Evolutionary conservation across 2,329 filamentous ascomycete genomes (phyloP), one percentile per base, ranked within the genome.

Genomic region (Pseudocercospora fuligena): DNA sequence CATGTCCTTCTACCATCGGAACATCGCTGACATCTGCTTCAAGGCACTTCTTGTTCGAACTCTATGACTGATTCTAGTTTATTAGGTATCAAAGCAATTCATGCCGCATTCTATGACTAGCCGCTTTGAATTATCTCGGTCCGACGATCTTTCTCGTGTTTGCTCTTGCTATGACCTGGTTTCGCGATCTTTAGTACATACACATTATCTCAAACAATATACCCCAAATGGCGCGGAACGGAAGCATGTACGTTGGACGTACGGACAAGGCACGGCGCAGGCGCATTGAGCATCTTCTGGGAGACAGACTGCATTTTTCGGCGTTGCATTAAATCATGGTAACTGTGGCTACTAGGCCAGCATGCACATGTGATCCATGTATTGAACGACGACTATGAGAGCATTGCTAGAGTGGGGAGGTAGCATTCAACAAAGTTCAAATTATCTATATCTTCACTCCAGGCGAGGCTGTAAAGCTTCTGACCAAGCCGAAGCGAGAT

Each of bases 81-180:
- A 33, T 43, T 40, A 80, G 78, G 78, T 78, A 78, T 67, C 76
- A 78, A 69, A 76, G 71, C 70, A 79, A 77, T 68, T 76, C 77
- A 11, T 81, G 79, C 69, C 77, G 75, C 66, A 78, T 81, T 69
- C 77, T 81, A 76, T 80, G 78, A 80, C 78, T 79, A 69, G 69
- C 74, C 60, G 70, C 73, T 29, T 51, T 74, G 53, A 71, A 75
- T 60, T 75, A 74, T 64, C 56, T 77, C 43, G 72, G 71, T 40
- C 75, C 76, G 9, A 63, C 74, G 27, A 54, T 72, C 16, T 77
- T 12, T 58, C 23, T 59, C 33, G 49, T 36, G 33, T 54, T 53
- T 36, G 40, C 60, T 54, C 29, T 62, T 14, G 56, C n/a, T 7
- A 43, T 58, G 56, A 58, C 56, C 31, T 58, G 56, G 56, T 58